A percentile compares a stretch with the other conserved stretches of the same genome.
These are phyloP conservation scores for Chlamydomonas applanata DNA, from an alignment of 139 green algal species.

Conservation along the genomic window DNA sequence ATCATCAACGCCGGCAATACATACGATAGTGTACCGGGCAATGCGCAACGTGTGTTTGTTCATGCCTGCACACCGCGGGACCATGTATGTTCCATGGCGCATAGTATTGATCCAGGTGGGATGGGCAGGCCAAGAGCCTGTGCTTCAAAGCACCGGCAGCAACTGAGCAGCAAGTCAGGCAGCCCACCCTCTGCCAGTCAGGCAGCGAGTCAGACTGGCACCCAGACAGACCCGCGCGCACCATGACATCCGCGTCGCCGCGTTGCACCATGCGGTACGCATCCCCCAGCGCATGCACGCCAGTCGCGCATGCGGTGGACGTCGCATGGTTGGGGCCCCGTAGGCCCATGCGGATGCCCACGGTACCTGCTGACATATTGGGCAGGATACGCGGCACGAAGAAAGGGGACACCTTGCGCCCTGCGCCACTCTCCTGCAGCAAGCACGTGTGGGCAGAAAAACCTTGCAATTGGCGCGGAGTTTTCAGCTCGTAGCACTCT, in stretches of 20 bases:
- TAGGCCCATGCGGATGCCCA: conserved; percentile 75
- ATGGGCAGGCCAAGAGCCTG: no score
- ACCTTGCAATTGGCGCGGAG: not conserved
- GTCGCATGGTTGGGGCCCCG: conserved; percentile 80
- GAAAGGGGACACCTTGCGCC: conserved; percentile 80
- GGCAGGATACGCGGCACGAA: conserved; percentile 90
- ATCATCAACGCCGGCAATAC: not conserved
- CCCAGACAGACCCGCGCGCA: no score
- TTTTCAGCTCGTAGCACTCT: conserved; percentile 7
- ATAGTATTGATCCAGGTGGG: no score
- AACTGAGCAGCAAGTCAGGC: no score
- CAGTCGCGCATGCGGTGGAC: conserved; percentile 92
- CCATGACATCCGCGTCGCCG: conserved; percentile 88
- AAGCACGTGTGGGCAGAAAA: not conserved
- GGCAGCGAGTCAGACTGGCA: no score
- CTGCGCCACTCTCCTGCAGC: conserved; percentile 29
- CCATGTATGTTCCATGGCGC: no score
- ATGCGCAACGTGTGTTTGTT: no score
- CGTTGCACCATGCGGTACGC: conserved; percentile 80
- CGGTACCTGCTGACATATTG: conserved; percentile 90
- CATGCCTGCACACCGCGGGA: no score
- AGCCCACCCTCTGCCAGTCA: no score
- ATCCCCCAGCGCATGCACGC: conserved; percentile 83
- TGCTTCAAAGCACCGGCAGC: no score
- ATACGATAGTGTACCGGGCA: not conserved